These are phyloP conservation scores for Xylaria longipes DNA, from an alignment of 495 filamentous ascomycete species.

Conservation along the genomic window DNA sequence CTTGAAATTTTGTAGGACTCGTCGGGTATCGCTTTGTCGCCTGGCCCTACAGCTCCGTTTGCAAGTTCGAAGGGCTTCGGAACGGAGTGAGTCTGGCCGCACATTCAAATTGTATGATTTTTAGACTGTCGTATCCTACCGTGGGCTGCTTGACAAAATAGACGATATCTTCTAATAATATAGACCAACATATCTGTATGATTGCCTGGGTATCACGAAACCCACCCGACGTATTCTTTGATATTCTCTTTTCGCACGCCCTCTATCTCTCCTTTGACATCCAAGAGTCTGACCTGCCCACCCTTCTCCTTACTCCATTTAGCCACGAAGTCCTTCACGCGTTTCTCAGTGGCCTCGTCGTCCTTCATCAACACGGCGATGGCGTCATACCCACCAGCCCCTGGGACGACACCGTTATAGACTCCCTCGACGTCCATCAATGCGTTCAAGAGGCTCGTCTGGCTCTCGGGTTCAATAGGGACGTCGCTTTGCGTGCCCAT, in stretches of 20 bases:
- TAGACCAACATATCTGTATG: background rate
- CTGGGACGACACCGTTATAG: conserved; percentile 89
- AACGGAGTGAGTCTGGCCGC: no score
- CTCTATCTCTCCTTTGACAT: conserved; percentile 85
- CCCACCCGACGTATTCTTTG: conserved; percentile 68
- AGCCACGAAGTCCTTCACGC: conserved; percentile 66
- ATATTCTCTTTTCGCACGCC: conserved; percentile 74
- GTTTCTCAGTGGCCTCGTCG: conserved; percentile 67
- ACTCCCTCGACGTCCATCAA: conserved; percentile 75
- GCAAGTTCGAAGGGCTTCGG: background rate
- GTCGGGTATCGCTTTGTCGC: no score
- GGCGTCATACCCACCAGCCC: conserved; percentile 94
- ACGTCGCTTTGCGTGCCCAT: conserved; percentile 78
- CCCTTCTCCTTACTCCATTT: conserved; percentile 71
- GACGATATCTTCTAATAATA: background rate
- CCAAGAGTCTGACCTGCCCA: conserved; percentile 76
- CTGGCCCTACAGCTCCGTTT: no score
- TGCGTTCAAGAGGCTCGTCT: conserved; percentile 83
- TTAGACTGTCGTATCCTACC: background rate
- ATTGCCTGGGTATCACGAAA: background rate
- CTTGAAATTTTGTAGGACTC: no score
- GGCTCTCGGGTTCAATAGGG: conserved; percentile 88
- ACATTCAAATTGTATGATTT: background rate
- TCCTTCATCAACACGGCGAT: conserved; percentile 81
- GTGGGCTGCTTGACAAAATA: background rate